A percentile compares a stretch with the other conserved stretches of the same genome.
Conservation (phyloP, 106 monocot species). For the Dendrobium officinale region DNA sequence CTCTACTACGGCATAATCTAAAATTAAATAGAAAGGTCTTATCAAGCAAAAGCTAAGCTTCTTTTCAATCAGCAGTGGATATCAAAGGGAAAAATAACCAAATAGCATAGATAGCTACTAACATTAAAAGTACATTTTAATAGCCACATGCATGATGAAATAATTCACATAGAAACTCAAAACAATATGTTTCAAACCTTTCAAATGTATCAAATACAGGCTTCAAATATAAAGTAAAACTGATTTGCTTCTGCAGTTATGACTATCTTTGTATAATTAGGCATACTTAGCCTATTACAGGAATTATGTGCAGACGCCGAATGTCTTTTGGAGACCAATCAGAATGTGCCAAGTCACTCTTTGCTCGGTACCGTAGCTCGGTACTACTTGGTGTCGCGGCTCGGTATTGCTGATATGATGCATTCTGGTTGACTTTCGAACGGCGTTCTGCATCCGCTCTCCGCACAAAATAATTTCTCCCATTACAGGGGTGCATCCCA, state of each 20-base stretch:
- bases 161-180: background rate
- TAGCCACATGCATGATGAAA: background rate
- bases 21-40: slow-evolving; percentile 8
- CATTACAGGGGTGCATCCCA: background rate
- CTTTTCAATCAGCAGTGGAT: background rate
- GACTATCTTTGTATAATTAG: background rate
- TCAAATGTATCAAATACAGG: background rate
- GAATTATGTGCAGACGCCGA: no score
- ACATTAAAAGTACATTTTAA: background rate
- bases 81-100: background rate
- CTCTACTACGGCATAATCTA: slow-evolving; percentile 74
- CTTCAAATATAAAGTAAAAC: background rate
- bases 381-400: no score
- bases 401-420: no score
- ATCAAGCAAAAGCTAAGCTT: background rate
- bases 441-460: no score
- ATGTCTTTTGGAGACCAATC: no score
- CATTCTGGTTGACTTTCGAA: no score
- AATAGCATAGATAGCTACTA: background rate
- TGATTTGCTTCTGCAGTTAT: background rate
- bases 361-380: no score
- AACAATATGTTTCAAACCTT: background rate
- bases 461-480: no score
- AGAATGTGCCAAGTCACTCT: no score
- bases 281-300: background rate